Base-by-base conservation (phyloP, 495 filamentous ascomycete species). In the Daldinia loculata region DNA sequence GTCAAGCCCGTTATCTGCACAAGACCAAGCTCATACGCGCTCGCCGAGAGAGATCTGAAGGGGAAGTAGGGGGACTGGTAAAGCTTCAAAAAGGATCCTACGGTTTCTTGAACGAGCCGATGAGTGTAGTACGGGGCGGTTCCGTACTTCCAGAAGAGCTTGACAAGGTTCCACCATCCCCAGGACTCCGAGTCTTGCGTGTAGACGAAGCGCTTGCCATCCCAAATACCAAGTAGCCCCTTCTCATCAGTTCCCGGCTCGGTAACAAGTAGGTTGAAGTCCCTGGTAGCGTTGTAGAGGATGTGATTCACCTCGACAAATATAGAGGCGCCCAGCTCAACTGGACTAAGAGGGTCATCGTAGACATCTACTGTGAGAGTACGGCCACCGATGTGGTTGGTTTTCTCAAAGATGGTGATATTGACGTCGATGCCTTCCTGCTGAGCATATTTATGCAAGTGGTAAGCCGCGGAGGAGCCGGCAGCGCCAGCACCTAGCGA, bases 321-420 rank as follows among this genome's bases (percentile, higher is more conserved):
- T 70, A 98, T 97, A 32, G 89, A 94, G 38, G 92, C 96, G 8
- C 95, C 95, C 1, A 98, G 85, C 71, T 99, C 95, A 52, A 97
- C 86, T 6, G 92, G 93, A 51, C 88, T 79, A 0, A 82, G 74
- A 4, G 90, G 84, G 72, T 95, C 84, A 68, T 88, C 87, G 68
- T 91, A 93, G 0, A 89, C 91, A 76, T 96, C 85, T 36, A 98
- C 90, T 19, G 95, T 98, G 6, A 93, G 95, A 26, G 92, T 92
- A 12, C 95, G 91, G 27, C 95, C 95, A 2, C 95, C 96, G 30
- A 98, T 84, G 75, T 91, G 93, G 27, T 84, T 80, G 17, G 86
- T 88, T 50, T 91, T 91, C 75, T 98, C 96, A 76, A 92, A 98
- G 53, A 99, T 84, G 14, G 94, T 98, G 75, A 98, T 90, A 68